Conservation (phyloP, 2,329 filamentous ascomycete genomes). For the Talaromyces sp. region DNA sequence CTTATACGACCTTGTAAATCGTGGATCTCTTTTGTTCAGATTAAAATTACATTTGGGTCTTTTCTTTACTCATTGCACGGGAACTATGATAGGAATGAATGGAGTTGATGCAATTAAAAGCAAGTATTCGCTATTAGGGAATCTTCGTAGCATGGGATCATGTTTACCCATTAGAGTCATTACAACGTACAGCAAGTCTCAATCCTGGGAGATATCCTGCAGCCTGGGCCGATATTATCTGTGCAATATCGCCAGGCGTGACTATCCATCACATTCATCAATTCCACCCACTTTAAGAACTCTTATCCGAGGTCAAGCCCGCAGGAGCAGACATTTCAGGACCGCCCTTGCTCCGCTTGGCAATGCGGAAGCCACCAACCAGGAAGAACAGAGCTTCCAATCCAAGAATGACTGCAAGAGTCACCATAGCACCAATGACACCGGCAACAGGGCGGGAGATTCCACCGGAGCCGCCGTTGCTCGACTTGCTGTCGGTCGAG, state of each 20-base stretch:
- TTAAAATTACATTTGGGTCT: too few species aligned
- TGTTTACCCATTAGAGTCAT: conserved; percentile 6
- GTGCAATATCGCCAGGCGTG: background rate
- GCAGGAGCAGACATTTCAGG: conserved; percentile 12
- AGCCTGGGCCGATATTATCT: background rate
- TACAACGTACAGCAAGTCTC: conserved; percentile 10
- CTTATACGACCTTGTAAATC: too few species aligned
- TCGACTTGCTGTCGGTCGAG: conserved; percentile 28
- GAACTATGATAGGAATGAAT: too few species aligned
- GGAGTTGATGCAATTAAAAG: background rate
- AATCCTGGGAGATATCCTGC: conserved; percentile 4
- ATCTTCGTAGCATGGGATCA: background rate
- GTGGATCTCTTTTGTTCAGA: too few species aligned
- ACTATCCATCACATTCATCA: conserved; percentile 3
- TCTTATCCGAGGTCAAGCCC: conserved; percentile 23
- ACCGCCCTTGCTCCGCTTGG: conserved; percentile 51
- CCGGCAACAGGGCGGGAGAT: conserved; percentile 75
- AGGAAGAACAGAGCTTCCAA: conserved; percentile 58
- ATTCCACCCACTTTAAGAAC: conserved; percentile 9
- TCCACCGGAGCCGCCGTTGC: conserved; percentile 39
- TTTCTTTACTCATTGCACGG: too few species aligned
- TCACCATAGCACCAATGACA: conserved; percentile 75
- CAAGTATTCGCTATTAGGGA: background rate
- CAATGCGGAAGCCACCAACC: conserved; percentile 60
- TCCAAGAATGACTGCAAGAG: conserved; percentile 64